Conservation (phyloP, 257 asterid genomes). For the Scutellaria baicalensis region DNA sequence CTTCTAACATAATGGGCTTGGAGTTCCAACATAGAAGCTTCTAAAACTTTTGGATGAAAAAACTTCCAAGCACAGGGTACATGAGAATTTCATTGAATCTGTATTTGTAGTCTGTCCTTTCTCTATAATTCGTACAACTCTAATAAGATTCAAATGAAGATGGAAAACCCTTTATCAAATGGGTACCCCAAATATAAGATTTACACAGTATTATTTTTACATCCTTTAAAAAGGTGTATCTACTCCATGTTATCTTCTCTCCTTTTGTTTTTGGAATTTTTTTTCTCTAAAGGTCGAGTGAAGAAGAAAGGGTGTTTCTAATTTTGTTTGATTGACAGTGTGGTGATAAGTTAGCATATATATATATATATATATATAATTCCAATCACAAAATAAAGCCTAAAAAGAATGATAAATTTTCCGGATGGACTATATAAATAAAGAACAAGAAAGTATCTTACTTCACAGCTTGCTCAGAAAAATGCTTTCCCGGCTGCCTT, state of each 20-base stretch:
- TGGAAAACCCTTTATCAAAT: too few species aligned
- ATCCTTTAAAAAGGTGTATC: too few species aligned
- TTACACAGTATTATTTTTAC: too few species aligned
- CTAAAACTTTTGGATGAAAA: background rate
- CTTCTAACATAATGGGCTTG: background rate
- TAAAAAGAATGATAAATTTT: background rate
- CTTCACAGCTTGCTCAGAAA: slow-evolving; percentile 84
- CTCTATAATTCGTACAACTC: background rate
- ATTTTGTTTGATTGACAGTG: too few species aligned
- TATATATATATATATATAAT: background rate
- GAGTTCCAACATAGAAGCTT: background rate
- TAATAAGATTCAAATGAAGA: too few species aligned
- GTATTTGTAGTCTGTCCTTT: background rate
- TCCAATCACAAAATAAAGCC: background rate
- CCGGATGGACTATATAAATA: background rate
- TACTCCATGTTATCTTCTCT: too few species aligned
- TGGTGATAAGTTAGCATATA: too few species aligned
- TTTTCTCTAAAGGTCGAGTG: too few species aligned
- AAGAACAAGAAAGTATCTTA: slow-evolving; percentile 30
- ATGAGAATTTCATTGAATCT: background rate
- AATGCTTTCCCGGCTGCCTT: slow-evolving; percentile 77
- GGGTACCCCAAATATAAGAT: too few species aligned
- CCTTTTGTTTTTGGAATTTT: too few species aligned
- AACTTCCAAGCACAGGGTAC: background rate
- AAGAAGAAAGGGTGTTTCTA: too few species aligned